phyloP scores from a whole-genome alignment of 148 eudicot species.

The Drosera capensis region DNA sequence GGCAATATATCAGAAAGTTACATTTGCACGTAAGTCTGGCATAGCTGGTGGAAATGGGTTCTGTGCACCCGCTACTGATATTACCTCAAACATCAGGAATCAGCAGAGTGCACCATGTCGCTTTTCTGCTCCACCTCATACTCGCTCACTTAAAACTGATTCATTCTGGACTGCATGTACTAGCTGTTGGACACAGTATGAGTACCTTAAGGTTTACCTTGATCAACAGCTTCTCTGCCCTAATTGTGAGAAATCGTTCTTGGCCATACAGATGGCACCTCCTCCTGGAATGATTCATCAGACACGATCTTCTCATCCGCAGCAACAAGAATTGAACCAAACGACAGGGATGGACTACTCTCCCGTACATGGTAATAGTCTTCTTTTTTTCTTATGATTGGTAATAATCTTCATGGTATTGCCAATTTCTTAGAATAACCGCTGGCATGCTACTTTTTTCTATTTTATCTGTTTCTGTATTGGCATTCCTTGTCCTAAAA shows the following conservation, averaged over 20 bases:
- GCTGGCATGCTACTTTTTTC: not conserved
- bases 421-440: not conserved
- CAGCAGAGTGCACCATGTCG: conserved; percentile 16
- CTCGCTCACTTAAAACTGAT: conserved; percentile 10
- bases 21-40: conserved; percentile 10
- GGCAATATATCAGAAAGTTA: conserved; percentile 12
- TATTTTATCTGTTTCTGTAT: too few relatives aligned
- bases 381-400: not conserved
- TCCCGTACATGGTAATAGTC: conserved; percentile 4
- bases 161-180: conserved; percentile 71
- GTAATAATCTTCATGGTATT: not conserved
- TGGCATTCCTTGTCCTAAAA: too few relatives aligned
- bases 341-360: conserved; percentile 1
- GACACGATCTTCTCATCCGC: conserved; percentile 6
- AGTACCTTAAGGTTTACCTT: conserved; percentile 31
- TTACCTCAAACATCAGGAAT: conserved; percentile 8
- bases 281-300: conserved; percentile 17
- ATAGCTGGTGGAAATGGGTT: conserved; percentile 15
- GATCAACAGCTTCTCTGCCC: conserved; percentile 48
- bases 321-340: conserved; percentile 9
- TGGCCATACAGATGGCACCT: conserved; percentile 31
- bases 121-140: conserved; percentile 11
- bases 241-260: conserved; percentile 35
- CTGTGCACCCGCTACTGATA: conserved; percentile 11
- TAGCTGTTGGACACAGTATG: conserved; percentile 41